Evolutionary conservation across 73 alveolate species (phyloP), one percentile per base, ranked within the genome.

Genomic region (Symbiodinium natans): DNA sequence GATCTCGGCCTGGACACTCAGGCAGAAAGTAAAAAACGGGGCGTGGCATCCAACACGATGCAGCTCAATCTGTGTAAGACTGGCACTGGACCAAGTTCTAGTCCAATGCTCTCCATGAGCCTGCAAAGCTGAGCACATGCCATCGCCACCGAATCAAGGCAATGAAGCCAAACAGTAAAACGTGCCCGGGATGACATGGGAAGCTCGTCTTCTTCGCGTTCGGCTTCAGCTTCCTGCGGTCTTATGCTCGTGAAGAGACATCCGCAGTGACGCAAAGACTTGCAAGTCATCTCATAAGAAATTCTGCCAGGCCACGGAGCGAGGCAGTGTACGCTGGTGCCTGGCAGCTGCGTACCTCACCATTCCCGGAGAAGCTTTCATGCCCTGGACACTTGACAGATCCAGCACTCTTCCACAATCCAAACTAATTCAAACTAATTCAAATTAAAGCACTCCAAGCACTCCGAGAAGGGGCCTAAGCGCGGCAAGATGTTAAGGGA

Each of bases 261-360:
- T 52, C n/a, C 2, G 27, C 23, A 52, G 68, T 27, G n/a, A n/a
- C n/a, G n/a, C n/a, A n/a, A n/a, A n/a, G n/a, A n/a, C n/a, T n/a
- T n/a, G n/a, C n/a, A n/a, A 13, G 71, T 52, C 71, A 52, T 19
- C 71, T 52, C 19, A 36, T 23, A 19, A 52, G 19, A 52, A 71
- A 17, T 77, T 9, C 33, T 0, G 52, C 42, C 17, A 33, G 33
- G 42, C 15, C 74, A 41, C 92, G 2, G 93, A 74, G 15, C 93
- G 93, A 46, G 80, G 48, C 56, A 85, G 56, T 27, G 83, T 86
- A 31, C 56, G 54, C 93, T 73, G 83, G 25, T 86, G 93, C 68
- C 93, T 73, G 2, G 59, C 83, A 3, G 93, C 93, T 9, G 93
- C 93, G 34, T 85, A 85, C 93, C 93, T 85, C 40, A 31, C 8